These are phyloP conservation scores for Zymoseptoria brevis DNA, from an alignment of 2,329 filamentous ascomycete genomes.

Conservation along the genomic window DNA sequence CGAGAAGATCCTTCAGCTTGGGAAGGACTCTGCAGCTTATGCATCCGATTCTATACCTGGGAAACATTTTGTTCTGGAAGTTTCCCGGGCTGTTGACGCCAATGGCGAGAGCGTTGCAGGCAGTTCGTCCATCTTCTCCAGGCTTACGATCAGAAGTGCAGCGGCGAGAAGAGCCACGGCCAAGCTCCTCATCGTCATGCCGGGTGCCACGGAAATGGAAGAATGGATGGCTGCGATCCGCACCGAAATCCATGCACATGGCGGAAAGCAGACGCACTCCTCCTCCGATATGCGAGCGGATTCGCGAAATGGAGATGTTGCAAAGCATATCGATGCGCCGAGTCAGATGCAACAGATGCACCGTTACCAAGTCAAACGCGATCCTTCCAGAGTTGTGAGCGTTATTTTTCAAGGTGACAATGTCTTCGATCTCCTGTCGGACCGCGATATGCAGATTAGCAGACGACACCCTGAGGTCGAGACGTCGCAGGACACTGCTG, in stretches of 20 bases:
- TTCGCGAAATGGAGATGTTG: not conserved
- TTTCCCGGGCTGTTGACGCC: conserved; percentile 57
- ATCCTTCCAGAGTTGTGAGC: conserved; percentile 21
- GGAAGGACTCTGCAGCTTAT: conserved; percentile 69
- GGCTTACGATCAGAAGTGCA: conserved; percentile 49
- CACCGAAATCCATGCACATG: conserved; percentile 60
- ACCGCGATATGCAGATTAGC: not conserved
- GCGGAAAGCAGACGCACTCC: conserved; percentile 56
- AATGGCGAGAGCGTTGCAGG: conserved; percentile 45
- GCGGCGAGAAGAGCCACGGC: conserved; percentile 36
- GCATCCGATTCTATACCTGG: conserved; percentile 73
- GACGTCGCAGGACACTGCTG: not conserved
- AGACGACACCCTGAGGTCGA: not conserved
- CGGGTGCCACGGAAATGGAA: conserved; percentile 67
- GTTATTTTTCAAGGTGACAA: not conserved
- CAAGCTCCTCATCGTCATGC: conserved; percentile 65
- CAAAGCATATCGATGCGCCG: conserved; percentile 16
- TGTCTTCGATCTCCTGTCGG: not conserved
- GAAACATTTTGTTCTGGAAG: conserved; percentile 70
- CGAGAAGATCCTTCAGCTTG: conserved; percentile 64
- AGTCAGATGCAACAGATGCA: conserved; percentile 31
- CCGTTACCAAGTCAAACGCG: conserved; percentile 31
- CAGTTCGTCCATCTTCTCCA: conserved; percentile 56
- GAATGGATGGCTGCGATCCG: conserved; percentile 63
- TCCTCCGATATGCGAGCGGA: conserved; percentile 1